These are phyloP conservation scores for Tolypocladium nubicola DNA, from an alignment of 2,329 filamentous ascomycete species.

Conservation along the genomic window DNA sequence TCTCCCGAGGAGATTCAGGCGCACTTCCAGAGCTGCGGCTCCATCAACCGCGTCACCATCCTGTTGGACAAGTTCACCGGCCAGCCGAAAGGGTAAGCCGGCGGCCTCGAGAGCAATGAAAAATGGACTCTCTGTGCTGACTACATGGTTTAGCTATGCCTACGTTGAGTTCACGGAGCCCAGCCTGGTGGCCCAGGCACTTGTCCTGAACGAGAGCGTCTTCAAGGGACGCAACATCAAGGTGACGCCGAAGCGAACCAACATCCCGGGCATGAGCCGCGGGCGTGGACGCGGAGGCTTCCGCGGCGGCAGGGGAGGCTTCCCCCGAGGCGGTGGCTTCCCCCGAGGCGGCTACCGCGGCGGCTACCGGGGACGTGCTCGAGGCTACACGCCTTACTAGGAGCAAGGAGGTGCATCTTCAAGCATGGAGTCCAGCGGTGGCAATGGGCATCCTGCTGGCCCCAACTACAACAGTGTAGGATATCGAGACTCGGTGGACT, in stretches of 20 bases:
- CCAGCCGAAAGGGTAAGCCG: constrained; percentile 84
- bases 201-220: constrained; percentile 92
- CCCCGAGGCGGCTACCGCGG: constrained; percentile 53
- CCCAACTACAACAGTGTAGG: neutral
- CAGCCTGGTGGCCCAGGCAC: constrained; percentile 79
- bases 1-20: constrained; percentile 94
- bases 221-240: constrained; percentile 95
- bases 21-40: constrained; percentile 94
- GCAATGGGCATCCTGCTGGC: constrained; percentile 7
- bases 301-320: constrained; percentile 33
- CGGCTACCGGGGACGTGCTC: constrained; percentile 55
- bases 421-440: constrained; percentile 8
- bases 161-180: constrained; percentile 98
- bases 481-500: neutral
- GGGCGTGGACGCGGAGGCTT: constrained; percentile 54
- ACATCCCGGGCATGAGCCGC: constrained; percentile 86
- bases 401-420: constrained; percentile 21
- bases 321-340: constrained; percentile 42
- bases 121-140: neutral
- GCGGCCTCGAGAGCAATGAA: neutral
- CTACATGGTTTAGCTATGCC: constrained; percentile 59
- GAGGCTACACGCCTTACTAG: constrained; percentile 57
- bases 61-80: constrained; percentile 96
- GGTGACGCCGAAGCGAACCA: constrained; percentile 90
- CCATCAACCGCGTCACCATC: constrained; percentile 97